These are phyloP conservation scores for Salvia splendens DNA, from an alignment of 257 asterid genomes.

Conservation along the genomic window DNA sequence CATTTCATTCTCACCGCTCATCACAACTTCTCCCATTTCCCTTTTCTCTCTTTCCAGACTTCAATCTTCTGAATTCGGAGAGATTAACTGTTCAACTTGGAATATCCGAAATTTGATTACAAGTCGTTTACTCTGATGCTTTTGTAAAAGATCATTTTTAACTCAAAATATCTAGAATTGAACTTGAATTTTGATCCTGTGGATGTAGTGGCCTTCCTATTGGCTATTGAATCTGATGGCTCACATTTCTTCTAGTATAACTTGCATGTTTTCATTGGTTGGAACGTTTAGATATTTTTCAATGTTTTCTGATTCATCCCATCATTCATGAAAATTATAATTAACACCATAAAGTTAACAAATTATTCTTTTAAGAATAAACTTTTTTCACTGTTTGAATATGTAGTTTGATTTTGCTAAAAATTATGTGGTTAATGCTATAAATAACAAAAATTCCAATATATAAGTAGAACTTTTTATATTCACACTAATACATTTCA, in stretches of 20 bases:
- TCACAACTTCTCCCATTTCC: constrained; percentile 65
- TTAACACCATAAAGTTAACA: constrained; percentile 25
- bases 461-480: no score
- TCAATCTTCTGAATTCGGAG: background rate
- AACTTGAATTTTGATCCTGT: background rate
- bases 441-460: no score
- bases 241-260: constrained; percentile 26
- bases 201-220: constrained; percentile 32
- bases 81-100: background rate
- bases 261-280: constrained; percentile 16
- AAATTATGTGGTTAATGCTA: no score
- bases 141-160: constrained; percentile 18
- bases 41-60: background rate
- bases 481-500: no score
- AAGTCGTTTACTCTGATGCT: no score
- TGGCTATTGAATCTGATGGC: constrained; percentile 58
- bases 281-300: constrained; percentile 10
- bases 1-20: constrained; percentile 51
- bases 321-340: background rate
- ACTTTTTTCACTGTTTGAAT: no score
- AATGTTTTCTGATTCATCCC: constrained; percentile 27
- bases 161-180: constrained; percentile 49
- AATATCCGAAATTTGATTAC: no score
- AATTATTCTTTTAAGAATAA: no score
- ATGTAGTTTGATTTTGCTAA: no score